Evolutionary conservation across 345 rosid genomes (phyloP).

Genomic region (Pistacia vera): DNA sequence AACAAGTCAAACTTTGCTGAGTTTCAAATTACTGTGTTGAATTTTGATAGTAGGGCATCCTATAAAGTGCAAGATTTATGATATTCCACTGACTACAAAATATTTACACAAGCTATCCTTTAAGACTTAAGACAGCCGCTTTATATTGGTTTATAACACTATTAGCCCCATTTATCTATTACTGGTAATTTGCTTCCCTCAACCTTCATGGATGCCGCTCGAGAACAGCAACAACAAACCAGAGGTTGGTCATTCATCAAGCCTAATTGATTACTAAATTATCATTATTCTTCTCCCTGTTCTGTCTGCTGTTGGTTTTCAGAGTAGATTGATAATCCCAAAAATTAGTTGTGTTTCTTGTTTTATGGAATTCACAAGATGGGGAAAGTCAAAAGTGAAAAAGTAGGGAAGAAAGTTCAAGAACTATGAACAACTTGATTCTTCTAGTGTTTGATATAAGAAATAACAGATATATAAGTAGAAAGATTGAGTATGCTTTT

Average conservation of each 20-base stretch:
- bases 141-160: too few relatives aligned
- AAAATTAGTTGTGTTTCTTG: too few relatives aligned
- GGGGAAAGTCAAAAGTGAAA: not conserved
- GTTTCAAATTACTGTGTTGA: not conserved
- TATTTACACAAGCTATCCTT: too few relatives aligned
- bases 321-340: too few relatives aligned
- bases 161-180: too few relatives aligned
- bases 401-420: not conserved
- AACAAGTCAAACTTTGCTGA: not conserved
- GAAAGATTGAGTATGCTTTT: too few relatives aligned
- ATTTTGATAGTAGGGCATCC: not conserved
- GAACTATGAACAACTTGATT: not conserved
- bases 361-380: not conserved
- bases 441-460: not conserved
- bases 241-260: constrained; percentile 25
- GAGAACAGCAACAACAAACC: constrained; percentile 19
- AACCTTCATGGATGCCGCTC: constrained; percentile 29
- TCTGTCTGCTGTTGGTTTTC: not conserved
- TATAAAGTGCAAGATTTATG: not conserved
- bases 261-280: not conserved
- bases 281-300: not conserved
- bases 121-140: not conserved
- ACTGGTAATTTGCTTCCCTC: too few relatives aligned
- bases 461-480: not conserved
- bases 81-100: too few relatives aligned